Evolutionary conservation across 2,329 filamentous ascomycete species (phyloP).

Genomic region (Penicillium hesseltinei): DNA sequence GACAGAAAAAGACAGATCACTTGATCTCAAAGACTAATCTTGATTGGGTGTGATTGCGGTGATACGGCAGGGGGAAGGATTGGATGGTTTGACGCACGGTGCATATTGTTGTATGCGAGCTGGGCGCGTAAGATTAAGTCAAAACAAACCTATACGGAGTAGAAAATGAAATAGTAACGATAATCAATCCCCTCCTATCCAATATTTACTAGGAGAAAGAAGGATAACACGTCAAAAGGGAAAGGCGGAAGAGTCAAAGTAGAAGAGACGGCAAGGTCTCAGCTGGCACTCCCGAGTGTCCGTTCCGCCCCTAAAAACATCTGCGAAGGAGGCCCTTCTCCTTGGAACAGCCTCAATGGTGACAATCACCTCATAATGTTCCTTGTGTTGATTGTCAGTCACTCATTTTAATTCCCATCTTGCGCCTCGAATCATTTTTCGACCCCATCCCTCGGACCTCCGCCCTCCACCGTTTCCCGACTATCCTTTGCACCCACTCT

Average conservation of each 20-base stretch:
- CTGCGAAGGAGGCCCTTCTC: conserved; percentile 3
- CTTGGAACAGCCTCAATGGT: conserved; percentile 8
- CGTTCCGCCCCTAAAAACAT: conserved; percentile 13
- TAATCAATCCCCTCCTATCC: not conserved
- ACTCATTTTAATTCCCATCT: conserved; percentile 2
- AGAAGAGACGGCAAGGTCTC: not conserved
- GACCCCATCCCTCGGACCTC: not conserved
- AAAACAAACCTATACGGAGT: not conserved
- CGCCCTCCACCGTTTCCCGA: not conserved
- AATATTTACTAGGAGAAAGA: not conserved
- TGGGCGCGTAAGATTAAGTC: not conserved
- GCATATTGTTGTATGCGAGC: not conserved
- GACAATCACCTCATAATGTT: not conserved
- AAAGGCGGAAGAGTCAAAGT: conserved; percentile 1
- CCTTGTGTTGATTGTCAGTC: not conserved
- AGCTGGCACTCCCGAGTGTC: conserved; percentile 1
- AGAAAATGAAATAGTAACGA: not conserved
- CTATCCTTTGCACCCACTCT: not conserved
- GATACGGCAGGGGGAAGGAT: not conserved
- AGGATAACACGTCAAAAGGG: not conserved
- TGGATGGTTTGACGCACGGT: not conserved
- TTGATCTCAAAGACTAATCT: not conserved
- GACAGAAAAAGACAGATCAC: not conserved
- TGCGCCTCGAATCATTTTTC: not conserved
- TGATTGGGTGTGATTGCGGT: not conserved